Evolutionary conservation across 805 yeast genomes (phyloP), one percentile per base, ranked within the genome.

Genomic region (Cyberlindnera mycetangii): DNA sequence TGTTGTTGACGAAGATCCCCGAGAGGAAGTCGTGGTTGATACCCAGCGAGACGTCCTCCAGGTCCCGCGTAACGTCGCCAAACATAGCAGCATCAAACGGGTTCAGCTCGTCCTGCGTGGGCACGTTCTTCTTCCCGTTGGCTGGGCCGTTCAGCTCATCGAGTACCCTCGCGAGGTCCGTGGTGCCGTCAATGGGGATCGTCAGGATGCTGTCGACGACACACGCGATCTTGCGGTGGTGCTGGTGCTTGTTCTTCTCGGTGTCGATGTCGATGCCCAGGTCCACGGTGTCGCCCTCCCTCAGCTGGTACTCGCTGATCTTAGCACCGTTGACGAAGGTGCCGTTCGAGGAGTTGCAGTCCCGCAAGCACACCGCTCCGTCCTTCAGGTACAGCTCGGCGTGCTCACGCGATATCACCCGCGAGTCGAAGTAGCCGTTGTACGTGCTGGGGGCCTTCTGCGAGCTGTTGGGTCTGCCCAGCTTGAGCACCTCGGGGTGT

Each of bases 341-440:
- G 9, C 99, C 99, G 65, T 93, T 93, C 19, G 96, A 85, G 2
- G 95, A 85, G 45, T 89, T 89, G 58, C 89, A 75, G 67, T 93
- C 99, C 53, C 83, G 79, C 20, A 93, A 75, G 72, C 74, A 88
- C 17, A 95, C 73, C 47, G 75, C 75, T 5, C 90, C 89, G 15
- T 78, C 71, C 53, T 87, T 93, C 30, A 89, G 78, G 69, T 78
- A 87, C 50, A 93, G 68, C 56, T 87, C 92, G 0, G 99, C 99
- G 66, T 93, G 99, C 59, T 87, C 93, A 52, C 99, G 72, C 16
- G 95, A 83, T 37, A 93, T 74, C 10, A 95, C 98, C 22, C 98
- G 72, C 10, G 97, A 88, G 66, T 93, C 98, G 60, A 93, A 93
- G 62, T 77, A 90, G 0, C 98, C 99, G 61, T 95, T 95, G 30